Percentiles rank a stretch among this genome's conserved stretches.
Evolutionary conservation across 306 rosid genomes (phyloP).

Genomic region (apple (Malus domestica)): DNA sequence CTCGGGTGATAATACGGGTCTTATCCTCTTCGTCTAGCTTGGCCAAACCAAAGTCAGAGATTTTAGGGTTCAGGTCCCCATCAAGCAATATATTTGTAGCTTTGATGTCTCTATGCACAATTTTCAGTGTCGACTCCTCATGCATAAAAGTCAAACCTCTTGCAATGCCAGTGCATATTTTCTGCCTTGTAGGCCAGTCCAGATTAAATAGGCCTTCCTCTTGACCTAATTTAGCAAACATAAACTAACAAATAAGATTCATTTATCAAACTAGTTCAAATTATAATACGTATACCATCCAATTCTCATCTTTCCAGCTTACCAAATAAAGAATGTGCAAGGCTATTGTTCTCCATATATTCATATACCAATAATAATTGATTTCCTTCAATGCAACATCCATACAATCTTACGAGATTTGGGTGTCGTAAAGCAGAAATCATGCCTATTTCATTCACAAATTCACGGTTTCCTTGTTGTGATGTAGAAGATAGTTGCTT

Average conservation of each 20-base stretch:
- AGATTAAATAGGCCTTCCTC: background rate
- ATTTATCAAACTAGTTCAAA: background rate
- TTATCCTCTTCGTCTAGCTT: constrained; percentile 53
- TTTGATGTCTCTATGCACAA: constrained; percentile 67
- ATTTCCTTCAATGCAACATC: constrained; percentile 14
- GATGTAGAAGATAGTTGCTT: constrained; percentile 11
- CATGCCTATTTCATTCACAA: constrained; percentile 15
- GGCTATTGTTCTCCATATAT: constrained; percentile 26
- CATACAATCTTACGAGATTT: background rate
- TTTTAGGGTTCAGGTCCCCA: constrained; percentile 43
- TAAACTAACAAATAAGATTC: background rate
- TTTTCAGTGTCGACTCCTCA: constrained; percentile 50
- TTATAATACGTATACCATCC: too few relatives aligned
- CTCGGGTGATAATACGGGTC: constrained; percentile 43
- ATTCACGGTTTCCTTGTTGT: background rate
- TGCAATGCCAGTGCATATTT: constrained; percentile 55
- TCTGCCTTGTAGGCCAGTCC: constrained; percentile 35
- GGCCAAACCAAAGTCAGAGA: constrained; percentile 75
- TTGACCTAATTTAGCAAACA: background rate
- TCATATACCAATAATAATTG: constrained; percentile 9
- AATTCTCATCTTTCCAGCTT: background rate
- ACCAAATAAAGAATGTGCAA: constrained; percentile 19
- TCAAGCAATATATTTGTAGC: constrained; percentile 50
- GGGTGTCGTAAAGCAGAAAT: constrained; percentile 11
- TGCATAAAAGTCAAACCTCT: constrained; percentile 58